These are phyloP conservation scores for Papiliotrema terrestris DNA, from an alignment of 1,284 basidiomycete genomes.

Conservation along the genomic window DNA sequence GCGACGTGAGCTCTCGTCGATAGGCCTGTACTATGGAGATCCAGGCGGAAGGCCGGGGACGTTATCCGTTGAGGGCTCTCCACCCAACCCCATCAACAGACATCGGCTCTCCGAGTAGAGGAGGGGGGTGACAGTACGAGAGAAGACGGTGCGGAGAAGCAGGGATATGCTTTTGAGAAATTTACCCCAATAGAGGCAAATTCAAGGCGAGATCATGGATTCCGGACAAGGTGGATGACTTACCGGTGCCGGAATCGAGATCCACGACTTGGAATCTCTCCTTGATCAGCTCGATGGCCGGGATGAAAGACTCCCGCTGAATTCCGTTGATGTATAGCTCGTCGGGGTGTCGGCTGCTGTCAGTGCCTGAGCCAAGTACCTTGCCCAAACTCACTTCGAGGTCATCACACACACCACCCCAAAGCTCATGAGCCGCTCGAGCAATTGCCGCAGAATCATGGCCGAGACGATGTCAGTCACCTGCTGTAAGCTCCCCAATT, in stretches of 20 bases:
- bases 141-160: conserved; percentile 1
- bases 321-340: conserved; percentile 99
- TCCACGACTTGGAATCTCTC: conserved; percentile 80
- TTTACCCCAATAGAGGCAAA: too few relatives aligned
- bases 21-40: too few relatives aligned
- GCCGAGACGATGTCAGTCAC: conserved; percentile 98
- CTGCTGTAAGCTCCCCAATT: conserved; percentile 45
- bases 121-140: too few relatives aligned
- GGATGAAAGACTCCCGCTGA: conserved; percentile 92
- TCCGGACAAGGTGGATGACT: conserved; percentile 22
- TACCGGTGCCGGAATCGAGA: conserved; percentile 89
- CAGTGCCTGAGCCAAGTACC: neutral
- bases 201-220: too few relatives aligned
- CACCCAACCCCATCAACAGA: too few relatives aligned
- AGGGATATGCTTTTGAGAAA: too few relatives aligned
- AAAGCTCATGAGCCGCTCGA: conserved; percentile 78
- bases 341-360: conserved; percentile 83
- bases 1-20: too few relatives aligned
- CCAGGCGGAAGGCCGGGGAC: too few relatives aligned
- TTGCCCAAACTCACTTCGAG: conserved; percentile 86
- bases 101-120: too few relatives aligned
- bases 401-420: conserved; percentile 95
- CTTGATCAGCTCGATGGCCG: conserved; percentile 92
- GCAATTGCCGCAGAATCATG: conserved; percentile 88
- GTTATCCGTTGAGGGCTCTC: too few relatives aligned